A percentile compares a stretch with the other conserved stretches of the same genome.
These are phyloP conservation scores for Samsoniella hepiali DNA, from an alignment of 2,329 filamentous ascomycete species.

Conservation along the genomic window DNA sequence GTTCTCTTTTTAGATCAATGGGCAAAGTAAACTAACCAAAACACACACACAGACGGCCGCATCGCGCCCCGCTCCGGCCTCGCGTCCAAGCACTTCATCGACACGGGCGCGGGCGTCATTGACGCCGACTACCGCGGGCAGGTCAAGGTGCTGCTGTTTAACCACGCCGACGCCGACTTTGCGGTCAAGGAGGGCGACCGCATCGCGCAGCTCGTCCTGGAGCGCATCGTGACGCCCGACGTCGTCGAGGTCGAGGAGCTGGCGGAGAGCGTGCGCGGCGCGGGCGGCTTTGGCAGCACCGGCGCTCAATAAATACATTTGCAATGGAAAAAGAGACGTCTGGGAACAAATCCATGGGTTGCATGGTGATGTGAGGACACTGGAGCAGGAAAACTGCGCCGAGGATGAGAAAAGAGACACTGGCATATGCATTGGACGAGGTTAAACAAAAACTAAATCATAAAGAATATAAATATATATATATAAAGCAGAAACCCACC, in stretches of 20 bases:
- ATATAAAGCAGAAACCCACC: background rate
- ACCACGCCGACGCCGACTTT: constrained; percentile 81
- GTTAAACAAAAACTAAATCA: background rate
- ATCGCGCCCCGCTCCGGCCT: constrained; percentile 89
- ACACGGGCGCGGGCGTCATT: constrained; percentile 93
- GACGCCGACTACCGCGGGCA: constrained; percentile 95
- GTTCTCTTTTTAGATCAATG: no score
- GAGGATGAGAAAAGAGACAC: background rate
- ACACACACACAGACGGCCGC: constrained; percentile 64
- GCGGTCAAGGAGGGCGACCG: constrained; percentile 80
- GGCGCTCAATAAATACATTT: constrained; percentile 39
- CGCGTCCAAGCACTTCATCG: constrained; percentile 91
- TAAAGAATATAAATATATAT: background rate
- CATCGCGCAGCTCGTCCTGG: constrained; percentile 87
- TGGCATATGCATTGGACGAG: background rate
- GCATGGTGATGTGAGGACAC: no score
- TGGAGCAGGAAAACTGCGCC: no score
- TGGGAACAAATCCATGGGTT: background rate
- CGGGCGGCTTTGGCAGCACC: constrained; percentile 88
- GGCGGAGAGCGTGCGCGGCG: constrained; percentile 85
- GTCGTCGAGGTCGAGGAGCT: constrained; percentile 86
- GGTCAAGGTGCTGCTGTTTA: constrained; percentile 93
- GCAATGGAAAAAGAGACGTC: background rate
- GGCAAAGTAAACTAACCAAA: no score
- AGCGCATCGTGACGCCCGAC: constrained; percentile 91